phyloP scores from a whole-genome alignment of 2,329 filamentous ascomycete species.

The Sporothrix humicola region DNA sequence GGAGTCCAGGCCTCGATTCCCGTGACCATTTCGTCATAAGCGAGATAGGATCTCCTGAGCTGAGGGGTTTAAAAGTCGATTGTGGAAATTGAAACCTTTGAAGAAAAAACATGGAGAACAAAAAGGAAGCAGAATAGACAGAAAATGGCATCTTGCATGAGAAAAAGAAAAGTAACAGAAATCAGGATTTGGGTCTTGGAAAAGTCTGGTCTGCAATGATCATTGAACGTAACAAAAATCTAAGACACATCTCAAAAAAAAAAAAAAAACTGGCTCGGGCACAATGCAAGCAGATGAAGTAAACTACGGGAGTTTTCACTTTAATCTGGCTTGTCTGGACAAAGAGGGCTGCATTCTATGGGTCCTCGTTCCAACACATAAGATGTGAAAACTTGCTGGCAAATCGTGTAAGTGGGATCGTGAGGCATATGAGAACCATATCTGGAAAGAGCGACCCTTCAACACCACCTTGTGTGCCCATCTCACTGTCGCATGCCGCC shows the following conservation, averaged over 20 bases:
- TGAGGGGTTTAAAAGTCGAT: not conserved
- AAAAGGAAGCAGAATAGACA: not conserved
- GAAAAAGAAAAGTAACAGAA: no score
- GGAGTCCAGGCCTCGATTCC: not conserved
- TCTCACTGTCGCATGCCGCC: not conserved
- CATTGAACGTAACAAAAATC: not conserved
- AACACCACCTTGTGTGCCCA: no score
- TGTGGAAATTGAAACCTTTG: not conserved
- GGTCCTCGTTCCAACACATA: not conserved
- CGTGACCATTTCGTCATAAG: not conserved
- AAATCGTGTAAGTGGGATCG: not conserved
- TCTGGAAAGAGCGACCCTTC: not conserved
- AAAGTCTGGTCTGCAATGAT: not conserved
- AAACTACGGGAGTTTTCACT: conserved; percentile 12
- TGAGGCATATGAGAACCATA: not conserved
- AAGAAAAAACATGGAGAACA: not conserved
- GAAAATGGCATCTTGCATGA: no score
- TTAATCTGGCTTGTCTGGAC: not conserved
- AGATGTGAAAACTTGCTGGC: not conserved
- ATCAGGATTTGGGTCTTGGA: no score
- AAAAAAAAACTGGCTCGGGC: not conserved
- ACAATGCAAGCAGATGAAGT: not conserved
- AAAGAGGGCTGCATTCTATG: not conserved
- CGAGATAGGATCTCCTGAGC: not conserved
- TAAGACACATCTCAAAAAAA: not conserved